Evolutionary conservation across 148 eudicot species (phyloP), one percentile per base, ranked within the genome.

Genomic region (Hydrangea macrophylla): DNA sequence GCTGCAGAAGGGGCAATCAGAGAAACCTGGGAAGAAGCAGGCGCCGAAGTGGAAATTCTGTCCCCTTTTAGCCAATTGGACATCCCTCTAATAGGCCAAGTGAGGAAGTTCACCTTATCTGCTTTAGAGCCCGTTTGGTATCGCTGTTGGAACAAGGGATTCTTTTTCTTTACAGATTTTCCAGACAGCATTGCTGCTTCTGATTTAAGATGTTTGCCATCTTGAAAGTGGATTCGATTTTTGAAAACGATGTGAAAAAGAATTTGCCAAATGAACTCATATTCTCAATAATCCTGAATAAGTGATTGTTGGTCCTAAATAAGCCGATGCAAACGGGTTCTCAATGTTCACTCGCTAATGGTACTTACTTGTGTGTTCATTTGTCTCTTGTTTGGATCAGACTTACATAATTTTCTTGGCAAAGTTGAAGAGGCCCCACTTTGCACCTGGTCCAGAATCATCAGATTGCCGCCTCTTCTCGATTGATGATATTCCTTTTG

Each of bases 51-150:
- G 62, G 88, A 94, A 69, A 80, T 90, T 51, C 65, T 74, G 50
- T 88, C 96, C 45, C 96, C 96, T 40, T 94, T 86, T 82, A 89
- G 90, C 73, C 98, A 94, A 35, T 71, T 90, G 72, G 98, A 94
- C 77, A 94, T 94, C 78, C 98, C 98, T 69, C 96, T 85, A 63
- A 94, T 94, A 50, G 98, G 98, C 77, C 98, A 94, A 81, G 98
- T 94, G 79, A 84, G 84, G 64, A 45, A 39, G 33, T 26, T 44
- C 26, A 64, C 8, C 9, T 45, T 58, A 39, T 53, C 1, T 22
- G 7, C 32, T n/a, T n/a, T n/a, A n/a, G n/a, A n/a, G n/a, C n/a
- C n/a, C n/a, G n/a, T n/a, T n/a, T n/a, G n/a, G n/a, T n/a, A n/a
- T n/a, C n/a, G n/a, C n/a, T n/a, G n/a, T n/a, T n/a, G n/a, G n/a